A percentile compares a stretch with the other conserved stretches of the same genome.
phyloP scores from a whole-genome alignment of 2,329 filamentous ascomycete species.

The Emericellopsis cladophorae region DNA sequence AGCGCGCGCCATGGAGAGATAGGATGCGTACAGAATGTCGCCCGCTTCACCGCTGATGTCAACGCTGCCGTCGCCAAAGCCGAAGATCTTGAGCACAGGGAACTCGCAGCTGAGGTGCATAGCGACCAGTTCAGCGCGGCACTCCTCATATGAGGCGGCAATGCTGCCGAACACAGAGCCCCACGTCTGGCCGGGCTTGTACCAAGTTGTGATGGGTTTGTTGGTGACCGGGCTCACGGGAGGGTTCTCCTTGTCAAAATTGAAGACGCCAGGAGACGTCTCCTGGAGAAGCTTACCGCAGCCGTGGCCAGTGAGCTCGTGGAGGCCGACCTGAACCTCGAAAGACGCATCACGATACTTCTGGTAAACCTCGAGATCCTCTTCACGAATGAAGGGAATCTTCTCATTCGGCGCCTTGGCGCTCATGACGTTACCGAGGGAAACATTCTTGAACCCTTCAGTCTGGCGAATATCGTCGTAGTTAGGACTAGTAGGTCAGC shows the following conservation, averaged over 20 bases:
- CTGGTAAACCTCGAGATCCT: conserved; percentile 66
- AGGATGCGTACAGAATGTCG: conserved; percentile 77
- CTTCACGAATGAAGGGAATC: conserved; percentile 75
- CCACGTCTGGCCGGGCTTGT: conserved; percentile 94
- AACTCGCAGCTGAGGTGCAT: conserved; percentile 89
- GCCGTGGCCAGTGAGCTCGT: conserved; percentile 80
- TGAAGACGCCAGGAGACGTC: conserved; percentile 67
- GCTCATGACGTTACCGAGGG: conserved; percentile 80
- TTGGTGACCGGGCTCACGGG: conserved; percentile 69
- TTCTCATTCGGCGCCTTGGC: conserved; percentile 88
- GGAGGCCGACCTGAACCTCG: conserved; percentile 90
- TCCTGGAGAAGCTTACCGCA: conserved; percentile 92
- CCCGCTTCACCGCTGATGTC: conserved; percentile 69
- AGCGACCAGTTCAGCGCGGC: conserved; percentile 83
- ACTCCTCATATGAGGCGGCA: conserved; percentile 86
- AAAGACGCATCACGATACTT: conserved; percentile 80
- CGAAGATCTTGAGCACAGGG: conserved; percentile 78
- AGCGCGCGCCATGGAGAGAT: conserved; percentile 89
- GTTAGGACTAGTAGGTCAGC: conserved; percentile 32
- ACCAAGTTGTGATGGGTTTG: conserved; percentile 70
- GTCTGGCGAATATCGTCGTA: conserved; percentile 70
- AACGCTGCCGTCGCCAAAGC: conserved; percentile 65
- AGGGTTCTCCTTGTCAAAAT: conserved; percentile 75
- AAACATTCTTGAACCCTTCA: conserved; percentile 87
- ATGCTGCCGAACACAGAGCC: conserved; percentile 81